Evolutionary conservation across 495 filamentous ascomycete species (phyloP), one percentile per base, ranked within the genome.

Genomic region (Penicillium flavigenum): DNA sequence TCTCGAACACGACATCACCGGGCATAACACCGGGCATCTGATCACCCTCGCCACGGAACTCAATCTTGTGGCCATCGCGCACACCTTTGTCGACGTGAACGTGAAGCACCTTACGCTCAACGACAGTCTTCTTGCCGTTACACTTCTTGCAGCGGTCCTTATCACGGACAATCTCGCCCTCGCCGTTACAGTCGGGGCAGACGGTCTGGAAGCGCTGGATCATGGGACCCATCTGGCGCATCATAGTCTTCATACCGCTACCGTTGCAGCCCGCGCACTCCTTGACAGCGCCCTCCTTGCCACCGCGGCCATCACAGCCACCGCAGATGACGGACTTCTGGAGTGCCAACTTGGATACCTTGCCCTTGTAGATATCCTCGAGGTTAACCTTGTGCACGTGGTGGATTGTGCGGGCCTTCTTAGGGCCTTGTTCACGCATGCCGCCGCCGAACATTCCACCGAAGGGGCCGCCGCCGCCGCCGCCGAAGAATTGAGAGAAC

Each of bases 181-280:
- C 95, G 58, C 94, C 94, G 57, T 92, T 90, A 71, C 94, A 99
- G 74, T 99, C 94, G 31, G 92, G 90, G 84, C 94, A 99, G 59
- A 97, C 91, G 19, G 95, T 98, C 83, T 98, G 95, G 84, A 98
- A 98, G 49, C 94, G 89, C 77, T 98, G 95, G 68, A 98, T 98
- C 94, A 99, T 99, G 51, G 94, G 94, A 50, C 95, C 94, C 92
- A 98, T 98, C 81, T 98, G 95, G 65, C 94, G 89, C 94, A 98
- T 97, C 93, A 99, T 98, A 20, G 89, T 96, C 86, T 98, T 98
- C 90, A 96, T 95, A 75, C 94, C 95, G 59, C 86, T 82, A 64
- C 94, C 94, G 58, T 95, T 90, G 73, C 94, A 99, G 59, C 88
- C 88, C 29, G 84, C 68, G 78, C 94, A 99, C 61, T 88, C 88